Conservation (phyloP, 345 rosid species). For the Camelina laxa region DNA sequence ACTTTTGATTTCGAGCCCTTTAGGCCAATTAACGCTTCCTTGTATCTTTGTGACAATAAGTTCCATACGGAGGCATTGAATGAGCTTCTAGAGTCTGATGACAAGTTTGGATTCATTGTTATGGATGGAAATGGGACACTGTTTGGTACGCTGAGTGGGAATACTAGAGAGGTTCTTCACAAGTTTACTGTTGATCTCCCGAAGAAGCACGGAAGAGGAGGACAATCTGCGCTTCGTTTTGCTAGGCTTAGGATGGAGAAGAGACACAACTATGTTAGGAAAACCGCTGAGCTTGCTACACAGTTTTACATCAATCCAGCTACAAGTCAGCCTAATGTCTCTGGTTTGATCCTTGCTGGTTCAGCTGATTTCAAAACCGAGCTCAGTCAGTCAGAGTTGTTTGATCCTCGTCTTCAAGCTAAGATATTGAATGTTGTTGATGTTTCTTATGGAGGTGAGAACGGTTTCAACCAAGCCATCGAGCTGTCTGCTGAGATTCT, state of each 20-base stretch:
- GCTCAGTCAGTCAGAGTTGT: constrained; percentile 93
- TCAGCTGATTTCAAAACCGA: constrained; percentile 95
- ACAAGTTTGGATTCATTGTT: constrained; percentile 88
- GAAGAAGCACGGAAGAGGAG: constrained; percentile 97
- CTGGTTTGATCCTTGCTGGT: constrained; percentile 94
- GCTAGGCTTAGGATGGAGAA: constrained; percentile 97
- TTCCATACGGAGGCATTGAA: constrained; percentile 87
- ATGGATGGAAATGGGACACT: constrained; percentile 95
- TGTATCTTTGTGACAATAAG: constrained; percentile 88
- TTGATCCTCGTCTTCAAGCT: constrained; percentile 95
- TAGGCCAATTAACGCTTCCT: constrained; percentile 88
- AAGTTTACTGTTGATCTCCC: constrained; percentile 90
- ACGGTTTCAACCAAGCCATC: constrained; percentile 91
- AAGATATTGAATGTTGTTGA: constrained; percentile 90
- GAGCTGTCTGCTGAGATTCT: constrained; percentile 89
- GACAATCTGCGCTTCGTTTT: constrained; percentile 94
- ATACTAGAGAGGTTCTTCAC: constrained; percentile 89
- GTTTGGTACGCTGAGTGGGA: constrained; percentile 91
- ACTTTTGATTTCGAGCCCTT: constrained; percentile 94
- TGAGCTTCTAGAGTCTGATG: constrained; percentile 89
- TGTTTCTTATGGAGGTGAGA: constrained; percentile 94
- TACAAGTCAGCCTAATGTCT: constrained; percentile 92
- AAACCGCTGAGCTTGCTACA: constrained; percentile 95
- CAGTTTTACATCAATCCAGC: constrained; percentile 87
- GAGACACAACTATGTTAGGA: constrained; percentile 89